Conservation (phyloP, 306 rosid species). For the Gastrolobium villosum region DNA sequence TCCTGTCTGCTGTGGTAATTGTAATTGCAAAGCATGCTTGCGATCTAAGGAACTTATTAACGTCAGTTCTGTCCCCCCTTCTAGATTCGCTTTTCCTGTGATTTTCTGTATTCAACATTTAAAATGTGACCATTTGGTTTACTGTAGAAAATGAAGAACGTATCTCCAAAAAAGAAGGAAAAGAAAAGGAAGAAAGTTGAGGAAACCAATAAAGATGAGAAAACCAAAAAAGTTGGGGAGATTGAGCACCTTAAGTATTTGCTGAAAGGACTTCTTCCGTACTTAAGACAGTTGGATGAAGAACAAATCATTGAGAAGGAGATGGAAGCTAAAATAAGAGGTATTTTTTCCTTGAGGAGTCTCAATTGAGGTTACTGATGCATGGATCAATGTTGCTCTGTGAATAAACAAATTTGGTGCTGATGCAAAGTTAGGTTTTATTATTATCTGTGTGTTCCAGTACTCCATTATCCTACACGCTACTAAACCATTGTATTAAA, state of each 20-base stretch:
- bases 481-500: background rate
- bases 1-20: too few species aligned
- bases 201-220: background rate
- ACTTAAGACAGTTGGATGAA: conserved; percentile 55
- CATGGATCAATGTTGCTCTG: background rate
- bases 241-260: conserved; percentile 55
- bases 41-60: conserved; percentile 47
- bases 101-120: background rate
- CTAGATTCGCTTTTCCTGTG: background rate
- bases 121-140: conserved; percentile 13
- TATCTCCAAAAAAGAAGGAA: too few species aligned
- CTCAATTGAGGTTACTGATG: background rate
- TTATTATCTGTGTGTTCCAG: background rate
- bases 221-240: background rate
- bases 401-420: background rate
- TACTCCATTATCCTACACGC: background rate
- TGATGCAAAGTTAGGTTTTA: background rate
- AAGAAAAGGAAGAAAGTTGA: background rate
- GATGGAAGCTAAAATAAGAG: conserved; percentile 66
- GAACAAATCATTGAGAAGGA: conserved; percentile 63
- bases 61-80: conserved; percentile 45
- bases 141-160: conserved; percentile 47
- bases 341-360: conserved; percentile 43
- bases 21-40: conserved; percentile 47
- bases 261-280: conserved; percentile 62